Evolutionary conservation across 306 rosid species (phyloP).

Genomic region (Vigna unguiculata): DNA sequence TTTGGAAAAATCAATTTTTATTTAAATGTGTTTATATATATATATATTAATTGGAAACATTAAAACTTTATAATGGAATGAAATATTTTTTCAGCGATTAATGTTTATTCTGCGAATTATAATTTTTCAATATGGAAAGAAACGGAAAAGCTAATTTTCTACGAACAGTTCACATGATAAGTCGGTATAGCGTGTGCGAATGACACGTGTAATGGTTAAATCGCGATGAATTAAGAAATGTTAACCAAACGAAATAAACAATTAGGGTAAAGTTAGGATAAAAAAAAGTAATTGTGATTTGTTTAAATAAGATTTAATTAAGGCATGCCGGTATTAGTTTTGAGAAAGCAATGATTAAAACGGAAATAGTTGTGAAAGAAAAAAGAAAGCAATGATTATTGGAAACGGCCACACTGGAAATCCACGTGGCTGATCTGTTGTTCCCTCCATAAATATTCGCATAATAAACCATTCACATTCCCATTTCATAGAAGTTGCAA

Average conservation of each 20-base stretch:
- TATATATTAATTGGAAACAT: too few relatives aligned
- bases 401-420: constrained; percentile 49
- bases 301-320: not conserved
- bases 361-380: not conserved
- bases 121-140: too few relatives aligned
- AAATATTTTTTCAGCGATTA: too few relatives aligned
- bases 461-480: not conserved
- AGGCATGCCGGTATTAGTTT: too few relatives aligned
- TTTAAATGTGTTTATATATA: too few relatives aligned
- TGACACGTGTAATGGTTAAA: too few relatives aligned
- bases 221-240: not conserved
- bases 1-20: too few relatives aligned
- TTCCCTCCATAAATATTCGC: constrained; percentile 55
- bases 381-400: not conserved
- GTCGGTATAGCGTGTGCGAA: not conserved
- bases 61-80: too few relatives aligned
- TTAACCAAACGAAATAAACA: too few relatives aligned
- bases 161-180: not conserved
- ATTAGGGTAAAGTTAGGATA: too few relatives aligned
- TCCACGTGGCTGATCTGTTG: constrained; percentile 67
- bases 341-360: constrained; percentile 14
- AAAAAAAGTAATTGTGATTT: too few relatives aligned
- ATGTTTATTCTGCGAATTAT: too few relatives aligned
- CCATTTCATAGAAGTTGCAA: not conserved
- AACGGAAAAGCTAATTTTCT: not conserved